phyloP scores from a whole-genome alignment of 208 protist genomes.

The Leptomonas pyrrhocoris region DNA sequence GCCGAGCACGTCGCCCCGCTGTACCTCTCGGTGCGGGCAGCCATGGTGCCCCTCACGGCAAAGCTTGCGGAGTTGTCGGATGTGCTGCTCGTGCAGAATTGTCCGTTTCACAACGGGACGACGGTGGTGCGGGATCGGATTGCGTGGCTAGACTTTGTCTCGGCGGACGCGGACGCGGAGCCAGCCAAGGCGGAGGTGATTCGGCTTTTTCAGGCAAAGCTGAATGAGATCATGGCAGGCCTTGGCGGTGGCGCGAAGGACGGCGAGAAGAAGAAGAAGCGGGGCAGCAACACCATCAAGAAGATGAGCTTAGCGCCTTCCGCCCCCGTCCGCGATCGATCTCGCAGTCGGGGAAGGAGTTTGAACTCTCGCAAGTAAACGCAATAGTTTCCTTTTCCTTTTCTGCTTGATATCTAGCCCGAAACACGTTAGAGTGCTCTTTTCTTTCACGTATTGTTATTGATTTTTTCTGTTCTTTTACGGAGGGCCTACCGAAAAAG shows the following conservation, averaged over 20 bases:
- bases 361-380: constrained; percentile 13
- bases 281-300: constrained; percentile 38
- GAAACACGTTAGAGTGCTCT: neutral
- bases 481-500: neutral
- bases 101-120: constrained; percentile 82
- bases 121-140: constrained; percentile 79
- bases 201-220: constrained; percentile 58
- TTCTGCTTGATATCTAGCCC: neutral
- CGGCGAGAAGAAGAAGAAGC: constrained; percentile 56
- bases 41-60: constrained; percentile 57
- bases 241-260: constrained; percentile 26
- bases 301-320: constrained; percentile 84
- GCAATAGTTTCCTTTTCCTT: constrained; percentile 6
- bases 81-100: constrained; percentile 75
- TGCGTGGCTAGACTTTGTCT: constrained; percentile 63
- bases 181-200: constrained; percentile 48
- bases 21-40: constrained; percentile 60
- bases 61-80: constrained; percentile 59
- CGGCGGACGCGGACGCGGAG: constrained; percentile 30
- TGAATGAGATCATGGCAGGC: constrained; percentile 51
- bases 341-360: constrained; percentile 40
- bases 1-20: constrained; percentile 66
- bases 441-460: no score
- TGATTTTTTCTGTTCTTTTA: neutral
- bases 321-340: constrained; percentile 58